These are phyloP conservation scores for Ophiostoma sp. DNA, from an alignment of 2,329 filamentous ascomycete species.

Conservation along the genomic window DNA sequence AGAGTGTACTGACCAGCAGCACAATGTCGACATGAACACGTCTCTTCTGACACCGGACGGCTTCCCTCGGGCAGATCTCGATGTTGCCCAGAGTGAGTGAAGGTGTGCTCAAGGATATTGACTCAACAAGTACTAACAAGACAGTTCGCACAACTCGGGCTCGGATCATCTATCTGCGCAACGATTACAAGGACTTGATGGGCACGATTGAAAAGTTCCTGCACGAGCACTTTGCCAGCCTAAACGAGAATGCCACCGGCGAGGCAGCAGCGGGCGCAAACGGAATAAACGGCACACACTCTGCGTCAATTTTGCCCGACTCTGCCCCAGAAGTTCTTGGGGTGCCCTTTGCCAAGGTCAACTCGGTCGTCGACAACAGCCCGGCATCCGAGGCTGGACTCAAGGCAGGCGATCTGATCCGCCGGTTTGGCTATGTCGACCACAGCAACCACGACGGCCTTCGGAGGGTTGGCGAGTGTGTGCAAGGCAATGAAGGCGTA, in stretches of 20 bases:
- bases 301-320: conserved; percentile 31
- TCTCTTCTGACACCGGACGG: conserved; percentile 81
- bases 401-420: conserved; percentile 72
- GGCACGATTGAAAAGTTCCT: conserved; percentile 72
- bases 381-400: conserved; percentile 81
- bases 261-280: conserved; percentile 30
- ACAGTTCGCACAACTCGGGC: conserved; percentile 90
- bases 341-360: conserved; percentile 79
- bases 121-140: not conserved
- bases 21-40: conserved; percentile 90
- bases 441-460: conserved; percentile 80
- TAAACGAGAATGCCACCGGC: conserved; percentile 47
- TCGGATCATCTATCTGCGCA: conserved; percentile 80
- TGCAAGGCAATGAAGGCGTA: conserved; percentile 85
- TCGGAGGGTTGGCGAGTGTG: conserved; percentile 78
- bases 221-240: conserved; percentile 81
- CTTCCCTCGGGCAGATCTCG: conserved; percentile 87
- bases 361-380: conserved; percentile 69
- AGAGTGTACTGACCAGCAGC: conserved; percentile 48
- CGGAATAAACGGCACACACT: conserved; percentile 14
- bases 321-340: conserved; percentile 36
- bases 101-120: not conserved
- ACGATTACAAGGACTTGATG: conserved; percentile 93
- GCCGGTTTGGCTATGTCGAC: conserved; percentile 79
- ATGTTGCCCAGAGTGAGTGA: conserved; percentile 76